Conservation (phyloP, 768 basidiomycete genomes). For the Rhodotorula babjevae region DNA sequence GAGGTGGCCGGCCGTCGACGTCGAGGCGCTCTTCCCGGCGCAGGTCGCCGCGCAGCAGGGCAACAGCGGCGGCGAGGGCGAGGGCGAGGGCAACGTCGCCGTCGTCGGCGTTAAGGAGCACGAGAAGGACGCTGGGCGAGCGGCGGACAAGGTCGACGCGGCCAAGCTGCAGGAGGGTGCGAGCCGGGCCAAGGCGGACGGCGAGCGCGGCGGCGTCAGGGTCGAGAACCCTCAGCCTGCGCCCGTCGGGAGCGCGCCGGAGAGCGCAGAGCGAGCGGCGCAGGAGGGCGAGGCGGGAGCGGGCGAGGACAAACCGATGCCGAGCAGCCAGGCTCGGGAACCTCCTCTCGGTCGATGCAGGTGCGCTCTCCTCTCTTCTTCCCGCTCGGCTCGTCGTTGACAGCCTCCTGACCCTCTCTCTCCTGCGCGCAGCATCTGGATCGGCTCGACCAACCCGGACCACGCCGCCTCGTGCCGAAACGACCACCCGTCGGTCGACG, state of each 20-base stretch:
- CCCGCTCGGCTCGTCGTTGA: not conserved
- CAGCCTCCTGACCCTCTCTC: too few species aligned
- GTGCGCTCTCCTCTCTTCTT: constrained; percentile 2
- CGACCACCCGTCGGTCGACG: constrained; percentile 22
- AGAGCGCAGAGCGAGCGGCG: not conserved
- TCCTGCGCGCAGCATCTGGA: constrained; percentile 24
- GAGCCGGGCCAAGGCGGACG: not conserved
- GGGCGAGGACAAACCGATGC: constrained; percentile 13
- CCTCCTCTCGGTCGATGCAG: constrained; percentile 29
- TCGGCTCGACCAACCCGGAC: constrained; percentile 15
- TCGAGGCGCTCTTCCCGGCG: constrained; percentile 18
- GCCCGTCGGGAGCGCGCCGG: constrained; percentile 27
- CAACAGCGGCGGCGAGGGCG: too few species aligned
- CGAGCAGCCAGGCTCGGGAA: constrained; percentile 8
- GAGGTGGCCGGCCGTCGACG: constrained; percentile 25
- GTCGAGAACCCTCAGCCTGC: constrained; percentile 23
- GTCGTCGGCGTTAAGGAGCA: not conserved
- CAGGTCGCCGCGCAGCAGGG: too few species aligned
- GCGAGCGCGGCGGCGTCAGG: constrained; percentile 6
- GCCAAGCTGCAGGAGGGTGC: constrained; percentile 30
- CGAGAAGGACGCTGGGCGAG: not conserved
- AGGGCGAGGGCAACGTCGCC: not conserved
- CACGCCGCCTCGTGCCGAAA: constrained; percentile 15
- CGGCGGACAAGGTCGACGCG: constrained; percentile 21
- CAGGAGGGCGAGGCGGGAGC: not conserved